Evolutionary conservation across 2,329 filamentous ascomycete species (phyloP).

Genomic region (Colletotrichum spaethianum): DNA sequence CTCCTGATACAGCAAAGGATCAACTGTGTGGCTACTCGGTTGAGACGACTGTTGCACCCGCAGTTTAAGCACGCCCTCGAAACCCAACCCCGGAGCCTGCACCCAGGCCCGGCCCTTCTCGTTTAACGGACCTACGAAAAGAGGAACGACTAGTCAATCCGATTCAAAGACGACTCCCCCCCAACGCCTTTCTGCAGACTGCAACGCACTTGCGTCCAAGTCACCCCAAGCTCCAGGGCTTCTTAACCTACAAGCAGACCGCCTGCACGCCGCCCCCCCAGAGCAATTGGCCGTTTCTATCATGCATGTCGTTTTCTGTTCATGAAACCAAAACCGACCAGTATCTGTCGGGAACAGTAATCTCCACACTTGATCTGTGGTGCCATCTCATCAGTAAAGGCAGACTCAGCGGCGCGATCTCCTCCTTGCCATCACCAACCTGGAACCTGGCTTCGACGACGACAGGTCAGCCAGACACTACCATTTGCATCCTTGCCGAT

Average conservation of each 20-base stretch:
- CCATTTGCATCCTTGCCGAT: conserved; percentile 9
- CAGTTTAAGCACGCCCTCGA: conserved; percentile 13
- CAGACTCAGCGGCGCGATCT: conserved; percentile 35
- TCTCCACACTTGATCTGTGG: conserved; percentile 48
- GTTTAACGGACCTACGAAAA: conserved; percentile 46
- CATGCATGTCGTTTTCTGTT: conserved; percentile 65
- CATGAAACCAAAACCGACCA: conserved; percentile 55
- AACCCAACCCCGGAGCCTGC: conserved; percentile 19
- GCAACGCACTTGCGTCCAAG: conserved; percentile 46
- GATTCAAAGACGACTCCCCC: conserved; percentile 40
- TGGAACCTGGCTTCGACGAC: conserved; percentile 31
- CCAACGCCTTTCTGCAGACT: conserved; percentile 44
- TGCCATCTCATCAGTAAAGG: conserved; percentile 36
- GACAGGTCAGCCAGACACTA: conserved; percentile 16
- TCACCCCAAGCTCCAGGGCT: conserved; percentile 48
- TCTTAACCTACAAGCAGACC: conserved; percentile 52
- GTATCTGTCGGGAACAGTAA: conserved; percentile 49
- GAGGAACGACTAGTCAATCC: conserved; percentile 12
- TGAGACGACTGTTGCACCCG: conserved; percentile 31
- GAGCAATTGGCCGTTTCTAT: conserved; percentile 58
- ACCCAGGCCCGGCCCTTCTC: conserved; percentile 34
- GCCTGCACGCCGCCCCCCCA: conserved; percentile 51
- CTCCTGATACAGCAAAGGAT: conserved; percentile 27
- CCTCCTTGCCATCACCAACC: conserved; percentile 34
- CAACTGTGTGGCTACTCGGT: conserved; percentile 32